Conservation (phyloP, 2,329 filamentous ascomycete species). For the Acarospora socialis region DNA sequence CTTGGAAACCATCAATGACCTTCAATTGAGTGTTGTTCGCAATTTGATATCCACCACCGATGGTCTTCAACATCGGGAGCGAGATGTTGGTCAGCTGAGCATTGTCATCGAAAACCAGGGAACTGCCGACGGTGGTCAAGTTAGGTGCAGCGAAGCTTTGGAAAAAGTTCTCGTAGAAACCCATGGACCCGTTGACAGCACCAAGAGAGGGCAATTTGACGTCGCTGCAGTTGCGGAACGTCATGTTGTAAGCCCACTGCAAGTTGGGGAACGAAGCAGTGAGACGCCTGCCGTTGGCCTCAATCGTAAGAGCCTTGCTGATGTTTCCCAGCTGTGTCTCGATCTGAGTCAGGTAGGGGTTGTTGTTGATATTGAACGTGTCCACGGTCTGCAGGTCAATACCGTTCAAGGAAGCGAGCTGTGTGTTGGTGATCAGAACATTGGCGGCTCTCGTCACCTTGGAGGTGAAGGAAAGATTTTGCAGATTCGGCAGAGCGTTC, state of each 20-base stretch:
- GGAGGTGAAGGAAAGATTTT: constrained; percentile 45
- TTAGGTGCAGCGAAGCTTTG: constrained; percentile 30
- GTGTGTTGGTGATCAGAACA: constrained; percentile 74
- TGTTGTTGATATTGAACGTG: constrained; percentile 77
- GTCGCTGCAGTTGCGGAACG: constrained; percentile 63
- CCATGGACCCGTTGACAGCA: constrained; percentile 62
- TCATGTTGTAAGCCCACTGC: constrained; percentile 62
- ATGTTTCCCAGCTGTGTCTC: constrained; percentile 67
- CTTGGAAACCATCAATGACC: constrained; percentile 51
- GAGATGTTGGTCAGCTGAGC: constrained; percentile 44
- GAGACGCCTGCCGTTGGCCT: constrained; percentile 64
- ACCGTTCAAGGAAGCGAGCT: constrained; percentile 61
- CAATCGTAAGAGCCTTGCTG: constrained; percentile 54
- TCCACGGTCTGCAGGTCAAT: constrained; percentile 64
- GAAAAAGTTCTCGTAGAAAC: constrained; percentile 62
- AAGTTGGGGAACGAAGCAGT: constrained; percentile 65
- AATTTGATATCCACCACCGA: constrained; percentile 49
- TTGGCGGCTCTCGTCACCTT: constrained; percentile 52
- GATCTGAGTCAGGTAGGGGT: constrained; percentile 62
- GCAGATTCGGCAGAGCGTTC: constrained; percentile 53
- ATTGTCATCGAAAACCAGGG: constrained; percentile 45
- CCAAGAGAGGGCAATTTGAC: constrained; percentile 60
- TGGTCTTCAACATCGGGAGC: constrained; percentile 9
- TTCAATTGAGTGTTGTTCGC: constrained; percentile 74
- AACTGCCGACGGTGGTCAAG: constrained; percentile 31